Evolutionary conservation across 2,329 filamentous ascomycete genomes (phyloP).

Genomic region (Fusarium succisae): DNA sequence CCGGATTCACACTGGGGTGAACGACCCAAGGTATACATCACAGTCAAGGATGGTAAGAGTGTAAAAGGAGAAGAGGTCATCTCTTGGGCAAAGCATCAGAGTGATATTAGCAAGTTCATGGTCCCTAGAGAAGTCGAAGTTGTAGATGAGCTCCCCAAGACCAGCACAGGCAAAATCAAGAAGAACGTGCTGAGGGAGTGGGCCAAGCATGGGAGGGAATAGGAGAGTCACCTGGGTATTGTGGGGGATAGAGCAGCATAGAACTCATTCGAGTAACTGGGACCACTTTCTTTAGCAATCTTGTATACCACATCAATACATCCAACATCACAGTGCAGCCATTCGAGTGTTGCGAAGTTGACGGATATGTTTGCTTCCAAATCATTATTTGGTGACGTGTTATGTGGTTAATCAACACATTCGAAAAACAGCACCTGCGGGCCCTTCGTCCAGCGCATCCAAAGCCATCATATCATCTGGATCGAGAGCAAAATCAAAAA

Average conservation of each 20-base stretch:
- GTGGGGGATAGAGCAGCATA: background rate
- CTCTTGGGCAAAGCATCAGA: conserved; percentile 83
- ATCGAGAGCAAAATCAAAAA: conserved; percentile 68
- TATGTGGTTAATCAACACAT: conserved; percentile 27
- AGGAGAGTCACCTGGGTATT: background rate
- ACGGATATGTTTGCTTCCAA: background rate
- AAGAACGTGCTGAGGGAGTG: conserved; percentile 93
- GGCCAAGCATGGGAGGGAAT: conserved; percentile 59
- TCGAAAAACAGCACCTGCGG: conserved; percentile 44
- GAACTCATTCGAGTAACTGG: background rate
- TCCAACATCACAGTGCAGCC: conserved; percentile 1
- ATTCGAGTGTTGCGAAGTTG: background rate
- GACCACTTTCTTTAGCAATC: background rate
- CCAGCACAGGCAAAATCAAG: conserved; percentile 94
- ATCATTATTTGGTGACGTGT: background rate
- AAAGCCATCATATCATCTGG: conserved; percentile 62
- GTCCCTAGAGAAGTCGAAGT: conserved; percentile 77
- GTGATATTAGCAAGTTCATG: conserved; percentile 91
- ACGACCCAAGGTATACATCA: conserved; percentile 92
- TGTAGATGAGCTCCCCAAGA: conserved; percentile 91
- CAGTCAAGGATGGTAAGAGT: conserved; percentile 72
- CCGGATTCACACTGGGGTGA: conserved; percentile 94
- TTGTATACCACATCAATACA: conserved; percentile 1
- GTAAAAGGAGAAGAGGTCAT: conserved; percentile 72
- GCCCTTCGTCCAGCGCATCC: conserved; percentile 44